A percentile compares a stretch with the other conserved stretches of the same genome.
Conservation (phyloP, 106 monocot species). For the Allium sativum region DNA sequence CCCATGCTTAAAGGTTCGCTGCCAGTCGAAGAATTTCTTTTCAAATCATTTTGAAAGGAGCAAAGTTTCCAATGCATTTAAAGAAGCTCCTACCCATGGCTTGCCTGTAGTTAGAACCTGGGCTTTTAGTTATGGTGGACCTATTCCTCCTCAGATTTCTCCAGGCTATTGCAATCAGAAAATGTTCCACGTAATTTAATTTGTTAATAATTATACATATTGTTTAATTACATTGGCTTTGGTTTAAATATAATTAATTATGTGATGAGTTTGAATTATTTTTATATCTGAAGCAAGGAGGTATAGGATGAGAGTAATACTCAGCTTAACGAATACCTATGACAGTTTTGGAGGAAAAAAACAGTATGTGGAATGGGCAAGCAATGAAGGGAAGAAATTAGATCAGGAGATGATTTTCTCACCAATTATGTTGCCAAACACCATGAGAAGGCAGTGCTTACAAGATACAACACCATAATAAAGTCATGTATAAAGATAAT, state of each 20-base stretch:
- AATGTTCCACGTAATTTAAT: constrained; percentile 46
- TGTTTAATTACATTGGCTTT: background rate
- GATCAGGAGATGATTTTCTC: constrained; percentile 57
- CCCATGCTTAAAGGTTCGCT: too few species aligned
- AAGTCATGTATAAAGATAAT: constrained; percentile 45
- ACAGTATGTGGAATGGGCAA: constrained; percentile 64
- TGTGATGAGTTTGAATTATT: constrained; percentile 52
- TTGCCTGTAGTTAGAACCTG: constrained; percentile 69
- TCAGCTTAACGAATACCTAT: constrained; percentile 58
- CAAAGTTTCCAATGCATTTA: constrained; percentile 47
- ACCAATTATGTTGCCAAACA: constrained; percentile 34
- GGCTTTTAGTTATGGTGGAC: constrained; percentile 75
- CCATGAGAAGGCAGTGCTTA: constrained; percentile 59
- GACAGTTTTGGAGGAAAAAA: constrained; percentile 67
- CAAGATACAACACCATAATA: constrained; percentile 34
- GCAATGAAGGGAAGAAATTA: constrained; percentile 39
- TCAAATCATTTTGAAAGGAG: constrained; percentile 49
- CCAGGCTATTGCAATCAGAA: constrained; percentile 77
- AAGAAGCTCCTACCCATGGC: constrained; percentile 33
- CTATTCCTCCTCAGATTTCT: constrained; percentile 43
- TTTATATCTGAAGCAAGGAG: constrained; percentile 47
- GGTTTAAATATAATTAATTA: background rate
- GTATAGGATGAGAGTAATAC: constrained; percentile 38
- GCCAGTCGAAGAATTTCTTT: too few species aligned
- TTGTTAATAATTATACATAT: background rate